Base-by-base conservation (phyloP, 1,284 basidiomycete species). In the Mrakiaceae sp. region DNA sequence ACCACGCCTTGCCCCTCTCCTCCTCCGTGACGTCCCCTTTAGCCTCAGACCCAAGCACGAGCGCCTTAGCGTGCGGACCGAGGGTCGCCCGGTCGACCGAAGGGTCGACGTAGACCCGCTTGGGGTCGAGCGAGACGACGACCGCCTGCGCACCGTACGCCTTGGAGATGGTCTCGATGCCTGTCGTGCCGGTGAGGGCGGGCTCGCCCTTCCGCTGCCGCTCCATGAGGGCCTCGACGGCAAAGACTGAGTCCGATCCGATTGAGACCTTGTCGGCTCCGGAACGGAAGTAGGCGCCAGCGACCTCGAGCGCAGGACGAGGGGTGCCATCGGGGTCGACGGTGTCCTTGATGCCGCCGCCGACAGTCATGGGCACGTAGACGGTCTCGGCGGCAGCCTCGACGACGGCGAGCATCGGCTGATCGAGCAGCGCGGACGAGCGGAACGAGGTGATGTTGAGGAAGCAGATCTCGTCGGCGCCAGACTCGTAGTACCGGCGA, bases 391-490 rank as follows among this genome's bases (percentile, higher is more conserved):
- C 94, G 0, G 94, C 89, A 0, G 86, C 85, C 64, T 88, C 86
- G 60, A 98, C 90, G 70, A 99, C 88, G 55, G 90, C 87, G 63
- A 99, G 84, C 96, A 99, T 98, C 0, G 96, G 96, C 77, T 98
- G 96, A 77, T 98, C 96, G 63, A 82, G 85, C 53, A 99, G 81
- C 0, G 96, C 93, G 6, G 91, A 97, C 69, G 90, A 87, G 67
- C 96, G 89, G 84, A 99, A 99, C 64, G 94, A 97, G 7, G 96
- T 99, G 80, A 99, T 99, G 79, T 99, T 99, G 74, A 99, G 86
- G 71, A 99, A 87, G 72, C 91, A 95, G 59, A 98, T 81, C 77
- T 66, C 96, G 78, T 99, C 96, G 57, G 96, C 96, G 47, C 94
- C 95, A 58, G 86, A 84, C 14, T 80, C 77, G 77, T 88, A 98